Evolutionary conservation across 2,329 filamentous ascomycete species (phyloP).

Genomic region (Tolypocladium tundrense): DNA sequence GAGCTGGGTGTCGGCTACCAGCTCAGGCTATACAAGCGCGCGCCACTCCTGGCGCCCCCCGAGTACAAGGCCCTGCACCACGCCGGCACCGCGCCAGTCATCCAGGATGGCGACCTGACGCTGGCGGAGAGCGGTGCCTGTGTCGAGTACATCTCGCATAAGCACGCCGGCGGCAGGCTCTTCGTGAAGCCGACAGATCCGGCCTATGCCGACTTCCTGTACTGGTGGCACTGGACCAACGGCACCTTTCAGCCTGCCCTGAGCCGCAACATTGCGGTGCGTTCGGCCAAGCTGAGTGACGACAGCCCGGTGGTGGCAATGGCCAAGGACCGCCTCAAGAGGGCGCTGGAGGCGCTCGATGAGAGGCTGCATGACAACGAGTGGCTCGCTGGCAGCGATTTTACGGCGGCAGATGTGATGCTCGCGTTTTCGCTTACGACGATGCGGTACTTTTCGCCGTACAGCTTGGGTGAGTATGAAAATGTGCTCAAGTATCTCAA

Average conservation of each 20-base stretch:
- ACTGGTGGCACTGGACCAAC: background rate
- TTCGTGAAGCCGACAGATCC: background rate
- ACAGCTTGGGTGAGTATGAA: background rate
- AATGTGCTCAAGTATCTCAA: background rate
- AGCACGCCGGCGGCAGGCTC: background rate
- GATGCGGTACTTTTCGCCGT: background rate
- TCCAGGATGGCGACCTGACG: background rate
- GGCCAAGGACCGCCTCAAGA: background rate
- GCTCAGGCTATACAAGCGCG: background rate
- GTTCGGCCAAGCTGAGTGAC: background rate
- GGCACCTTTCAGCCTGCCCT: background rate
- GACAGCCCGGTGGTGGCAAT: background rate
- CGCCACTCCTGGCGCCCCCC: background rate
- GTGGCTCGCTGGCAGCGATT: background rate
- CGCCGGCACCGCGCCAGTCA: background rate
- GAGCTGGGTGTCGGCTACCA: conserved; percentile 47
- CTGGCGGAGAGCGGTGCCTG: background rate
- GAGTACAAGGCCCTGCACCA: background rate
- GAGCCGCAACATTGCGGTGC: background rate
- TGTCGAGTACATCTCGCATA: background rate
- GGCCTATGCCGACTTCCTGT: background rate
- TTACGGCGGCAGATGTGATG: background rate
- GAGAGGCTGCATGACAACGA: background rate
- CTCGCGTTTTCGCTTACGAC: background rate
- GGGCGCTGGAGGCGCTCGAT: background rate